phyloP scores from a whole-genome alignment of 306 rosid species.

The Mimosa bimucronata region DNA sequence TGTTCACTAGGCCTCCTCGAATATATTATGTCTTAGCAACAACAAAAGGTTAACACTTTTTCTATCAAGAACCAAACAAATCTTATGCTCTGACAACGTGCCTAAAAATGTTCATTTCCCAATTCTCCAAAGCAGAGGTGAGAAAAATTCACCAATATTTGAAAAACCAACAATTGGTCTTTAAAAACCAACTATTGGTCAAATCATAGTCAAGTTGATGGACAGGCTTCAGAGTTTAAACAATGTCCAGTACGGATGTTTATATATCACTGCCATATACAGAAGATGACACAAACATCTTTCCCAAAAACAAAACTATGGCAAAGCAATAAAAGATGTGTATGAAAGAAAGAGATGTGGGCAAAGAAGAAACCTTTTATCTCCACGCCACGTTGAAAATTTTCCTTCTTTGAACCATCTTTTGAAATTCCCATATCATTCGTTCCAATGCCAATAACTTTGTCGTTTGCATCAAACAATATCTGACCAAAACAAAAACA shows the following conservation, averaged over 20 bases:
- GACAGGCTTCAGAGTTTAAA: conserved; percentile 16
- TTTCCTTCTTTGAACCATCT: conserved; percentile 92
- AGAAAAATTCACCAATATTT: conserved; percentile 13
- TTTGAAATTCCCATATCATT: conserved; percentile 94
- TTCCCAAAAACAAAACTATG: conserved; percentile 6
- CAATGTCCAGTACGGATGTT: neutral
- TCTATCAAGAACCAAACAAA: conserved; percentile 14
- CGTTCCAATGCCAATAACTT: conserved; percentile 83
- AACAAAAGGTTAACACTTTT: neutral
- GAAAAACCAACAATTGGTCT: conserved; percentile 13
- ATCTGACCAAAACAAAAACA: conserved; percentile 56
- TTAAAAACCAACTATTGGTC: conserved; percentile 11
- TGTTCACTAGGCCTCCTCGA: neutral
- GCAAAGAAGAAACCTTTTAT: conserved; percentile 71
- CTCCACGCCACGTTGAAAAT: conserved; percentile 80
- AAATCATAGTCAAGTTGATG: conserved; percentile 29
- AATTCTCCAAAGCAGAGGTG: conserved; percentile 3
- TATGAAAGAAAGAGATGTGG: conserved; percentile 30
- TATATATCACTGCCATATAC: conserved; percentile 1
- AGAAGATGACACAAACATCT: conserved; percentile 13
- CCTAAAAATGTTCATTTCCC: conserved; percentile 2
- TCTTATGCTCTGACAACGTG: neutral
- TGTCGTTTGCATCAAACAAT: conserved; percentile 66
- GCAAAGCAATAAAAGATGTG: conserved; percentile 17
- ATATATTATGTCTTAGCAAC: conserved; percentile 1